Percentiles rank a stretch among this genome's conserved stretches.
Conservation (phyloP, 2,329 filamentous ascomycete species). For the Shiraia sp. region DNA sequence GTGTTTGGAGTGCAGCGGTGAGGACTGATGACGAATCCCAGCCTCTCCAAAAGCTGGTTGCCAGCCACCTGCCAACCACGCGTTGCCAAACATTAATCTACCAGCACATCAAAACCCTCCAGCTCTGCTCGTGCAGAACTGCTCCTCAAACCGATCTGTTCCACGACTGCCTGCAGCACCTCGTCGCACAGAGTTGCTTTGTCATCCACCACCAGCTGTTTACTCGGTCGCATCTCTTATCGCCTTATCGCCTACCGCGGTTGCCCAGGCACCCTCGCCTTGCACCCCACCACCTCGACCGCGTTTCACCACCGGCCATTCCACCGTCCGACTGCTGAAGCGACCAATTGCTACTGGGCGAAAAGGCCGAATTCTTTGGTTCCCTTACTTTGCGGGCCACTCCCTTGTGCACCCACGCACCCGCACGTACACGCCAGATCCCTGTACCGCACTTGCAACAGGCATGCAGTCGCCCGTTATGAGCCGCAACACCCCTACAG, state of each 20-base stretch:
- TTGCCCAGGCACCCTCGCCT: not conserved
- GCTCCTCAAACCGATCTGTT: conserved; percentile 4
- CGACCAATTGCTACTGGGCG: conserved; percentile 17
- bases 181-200: no score
- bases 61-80: conserved; percentile 25
- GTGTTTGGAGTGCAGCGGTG: conserved; percentile 23
- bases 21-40: conserved; percentile 19
- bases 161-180: not conserved
- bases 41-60: conserved; percentile 22
- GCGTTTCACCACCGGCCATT: conserved; percentile 32
- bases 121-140: conserved; percentile 17
- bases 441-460: conserved; percentile 8
- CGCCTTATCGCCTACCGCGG: no score
- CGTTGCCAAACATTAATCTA: conserved; percentile 14
- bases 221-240: no score
- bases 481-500: conserved; percentile 23
- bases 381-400: conserved; percentile 13
- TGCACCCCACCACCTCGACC: conserved; percentile 15
- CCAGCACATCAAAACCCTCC: conserved; percentile 11
- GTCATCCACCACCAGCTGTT: not conserved
- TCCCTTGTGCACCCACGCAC: no score
- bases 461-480: conserved; percentile 24
- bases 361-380: conserved; percentile 26
- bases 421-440: no score
- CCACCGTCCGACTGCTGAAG: conserved; percentile 19